phyloP scores from a whole-genome alignment of 495 filamentous ascomycete species.

The Cryomyces antarcticus region DNA sequence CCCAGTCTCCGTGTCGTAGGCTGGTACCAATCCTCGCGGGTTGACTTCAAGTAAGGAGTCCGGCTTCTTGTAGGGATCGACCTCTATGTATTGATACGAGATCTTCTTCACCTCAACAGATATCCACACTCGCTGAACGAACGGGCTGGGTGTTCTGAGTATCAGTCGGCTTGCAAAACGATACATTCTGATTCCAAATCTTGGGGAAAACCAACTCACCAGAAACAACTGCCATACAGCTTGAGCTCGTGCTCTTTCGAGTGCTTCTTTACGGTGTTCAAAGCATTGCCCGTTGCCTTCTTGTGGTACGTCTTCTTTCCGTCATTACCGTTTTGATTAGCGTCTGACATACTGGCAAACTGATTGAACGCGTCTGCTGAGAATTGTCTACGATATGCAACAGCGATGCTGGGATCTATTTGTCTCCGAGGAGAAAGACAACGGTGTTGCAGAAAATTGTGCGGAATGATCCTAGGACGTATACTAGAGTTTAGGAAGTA shows the following conservation, averaged over 20 bases:
- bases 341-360: background rate
- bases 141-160: conserved; percentile 27
- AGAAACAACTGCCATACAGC: conserved; percentile 80
- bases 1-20: conserved; percentile 73
- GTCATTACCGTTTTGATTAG: background rate
- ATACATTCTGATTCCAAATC: background rate
- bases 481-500: no score
- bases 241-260: conserved; percentile 52
- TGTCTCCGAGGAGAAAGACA: no score
- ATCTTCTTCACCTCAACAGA: conserved; percentile 72
- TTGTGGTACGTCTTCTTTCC: conserved; percentile 61
- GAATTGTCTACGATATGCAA: no score
- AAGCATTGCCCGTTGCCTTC: conserved; percentile 59
- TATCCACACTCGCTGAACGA: conserved; percentile 92
- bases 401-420: no score
- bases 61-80: conserved; percentile 73
- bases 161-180: background rate
- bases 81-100: conserved; percentile 79
- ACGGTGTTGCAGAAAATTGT: no score
- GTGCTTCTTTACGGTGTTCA: conserved; percentile 53
- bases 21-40: conserved; percentile 73
- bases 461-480: no score
- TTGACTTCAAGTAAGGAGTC: conserved; percentile 63
- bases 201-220: conserved; percentile 30
- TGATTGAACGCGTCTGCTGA: no score